Base-by-base conservation (phyloP, 139 green algal genomes). In the Chlorella sp. region DNA sequence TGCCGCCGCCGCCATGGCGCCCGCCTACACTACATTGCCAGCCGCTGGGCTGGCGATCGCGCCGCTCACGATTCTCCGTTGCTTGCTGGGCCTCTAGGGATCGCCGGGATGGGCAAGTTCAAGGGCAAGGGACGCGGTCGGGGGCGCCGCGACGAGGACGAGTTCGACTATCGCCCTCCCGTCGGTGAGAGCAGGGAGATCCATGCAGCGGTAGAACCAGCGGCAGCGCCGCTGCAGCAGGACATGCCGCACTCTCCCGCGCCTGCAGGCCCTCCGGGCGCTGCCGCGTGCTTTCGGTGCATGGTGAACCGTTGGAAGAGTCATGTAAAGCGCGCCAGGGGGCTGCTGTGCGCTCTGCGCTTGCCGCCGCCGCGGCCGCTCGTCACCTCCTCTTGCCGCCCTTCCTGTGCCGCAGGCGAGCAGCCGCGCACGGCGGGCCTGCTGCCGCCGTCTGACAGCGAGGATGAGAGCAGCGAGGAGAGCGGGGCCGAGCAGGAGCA, bases 381-480 rank as follows among this genome's bases (percentile, higher is more conserved):
- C 44, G 20, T 44, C 38, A 26, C 72, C 41, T n/a, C 28, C 4
- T 47, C 25, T 30, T 74, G 25, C 69, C 69, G 67, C 3, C 15
- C 9, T 64, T 86, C 28, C 36, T 3, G 47, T 89, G 60, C 36
- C 57, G 78, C 69, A 91, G 86, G 79, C 26, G 87, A 67, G 7
- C 94, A 96, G 86, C 79, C 78, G 17, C 79, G 90, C 26, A 96
- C 78, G 7, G 94, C 90, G 23, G 94, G 94, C 64, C 92, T 96
- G 93, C 69, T 96, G 72, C 94, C 94, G 12, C 94, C 94, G 0
- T 95, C 91, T 62, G 90, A 93, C 65, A 94, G 89, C 34, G 93
- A 95, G 13, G 86, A 88, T 28, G 76, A 90, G 3, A 91, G 93
- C 21, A 87, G 87, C 23, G 88, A 89, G 21, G 92, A 91, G 41